Conservation (phyloP, 345 rosid species). For the Populus simonii region DNA sequence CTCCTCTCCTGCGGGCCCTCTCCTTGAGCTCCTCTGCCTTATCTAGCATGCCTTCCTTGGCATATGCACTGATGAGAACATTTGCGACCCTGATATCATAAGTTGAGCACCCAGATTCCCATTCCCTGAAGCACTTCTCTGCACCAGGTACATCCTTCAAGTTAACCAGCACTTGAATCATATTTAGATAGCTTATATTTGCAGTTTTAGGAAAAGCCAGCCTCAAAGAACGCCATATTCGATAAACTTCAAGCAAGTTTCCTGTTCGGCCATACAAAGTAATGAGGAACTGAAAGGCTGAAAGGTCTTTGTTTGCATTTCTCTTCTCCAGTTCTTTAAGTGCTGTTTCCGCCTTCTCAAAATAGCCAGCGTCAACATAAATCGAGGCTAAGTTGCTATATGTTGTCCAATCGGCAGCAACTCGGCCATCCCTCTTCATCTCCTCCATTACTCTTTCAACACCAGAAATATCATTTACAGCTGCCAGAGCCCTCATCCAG, state of each 20-base stretch:
- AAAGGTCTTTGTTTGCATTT: constrained; percentile 46
- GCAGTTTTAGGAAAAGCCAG: constrained; percentile 73
- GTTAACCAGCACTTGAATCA: constrained; percentile 79
- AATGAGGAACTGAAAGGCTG: constrained; percentile 75
- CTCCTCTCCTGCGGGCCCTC: constrained; percentile 63
- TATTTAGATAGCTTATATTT: constrained; percentile 79
- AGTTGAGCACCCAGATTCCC: constrained; percentile 64
- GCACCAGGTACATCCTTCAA: constrained; percentile 91
- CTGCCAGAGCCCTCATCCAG: constrained; percentile 96
- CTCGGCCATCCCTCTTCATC: constrained; percentile 82
- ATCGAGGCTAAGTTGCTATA: constrained; percentile 85
- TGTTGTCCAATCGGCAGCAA: constrained; percentile 86
- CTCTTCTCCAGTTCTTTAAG: constrained; percentile 77
- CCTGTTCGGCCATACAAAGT: constrained; percentile 72
- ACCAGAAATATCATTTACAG: constrained; percentile 60
- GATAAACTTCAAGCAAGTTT: constrained; percentile 70
- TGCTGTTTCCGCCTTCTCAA: constrained; percentile 72
- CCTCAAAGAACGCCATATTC: constrained; percentile 91
- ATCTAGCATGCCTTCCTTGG: constrained; percentile 49
- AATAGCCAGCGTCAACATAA: constrained; percentile 62
- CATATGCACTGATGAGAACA: constrained; percentile 66
- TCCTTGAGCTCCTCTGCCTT: constrained; percentile 72
- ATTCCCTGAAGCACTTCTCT: constrained; percentile 82
- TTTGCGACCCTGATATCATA: constrained; percentile 77
- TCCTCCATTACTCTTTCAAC: constrained; percentile 82